Base-by-base conservation (phyloP, 2,329 filamentous ascomycete genomes). In the Sporothrix dimorphospora region DNA sequence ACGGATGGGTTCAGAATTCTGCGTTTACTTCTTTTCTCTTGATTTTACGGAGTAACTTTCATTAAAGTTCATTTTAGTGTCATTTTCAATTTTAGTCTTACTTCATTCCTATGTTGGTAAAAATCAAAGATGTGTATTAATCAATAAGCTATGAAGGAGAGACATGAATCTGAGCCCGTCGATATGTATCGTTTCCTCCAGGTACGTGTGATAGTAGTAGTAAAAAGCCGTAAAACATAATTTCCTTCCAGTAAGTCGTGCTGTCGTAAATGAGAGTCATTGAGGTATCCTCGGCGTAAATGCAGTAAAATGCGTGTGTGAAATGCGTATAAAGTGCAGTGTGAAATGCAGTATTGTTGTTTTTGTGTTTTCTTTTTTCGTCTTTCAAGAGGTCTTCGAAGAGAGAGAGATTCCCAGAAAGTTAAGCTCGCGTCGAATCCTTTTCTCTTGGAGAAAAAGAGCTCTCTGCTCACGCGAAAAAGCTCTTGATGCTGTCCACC, bases 401-500 rank as follows among this genome's bases (percentile, higher is more conserved):
- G 30, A 34, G 30, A 34, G 30, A 34, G 30, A 34, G 30, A 34
- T 34, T 34, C 30, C 6, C 30, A 34, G 30, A 34, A 34, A 34
- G 6, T 6, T 6, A 34, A 34, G 30, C 30, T 34, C 30, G 6
- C 30, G 30, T 34, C 30, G 30, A 34, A 34, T 34, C 30, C 6
- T 3, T 34, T 34, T 34, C 30, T 34, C 30, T 34, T 42, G 4
- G 40, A 42, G 40, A 42, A 42, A 9, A 38, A 12, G 7, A 1
- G 4, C 34, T 55, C 16, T 14, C 8, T 12, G 45, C 30, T 65
- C 42, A 74, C 9, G 42, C 61, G 21, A 75, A 69, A 51, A 70
- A 27, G 49, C n/a, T 66, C 69, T 72, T 74, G 59, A 72, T 51
- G 59, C 59, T 65, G 21, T 67, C 66, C n/a, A 73, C 49, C 66